Conservation (phyloP, 257 asterid genomes). For the Capsicum chinense region DNA sequence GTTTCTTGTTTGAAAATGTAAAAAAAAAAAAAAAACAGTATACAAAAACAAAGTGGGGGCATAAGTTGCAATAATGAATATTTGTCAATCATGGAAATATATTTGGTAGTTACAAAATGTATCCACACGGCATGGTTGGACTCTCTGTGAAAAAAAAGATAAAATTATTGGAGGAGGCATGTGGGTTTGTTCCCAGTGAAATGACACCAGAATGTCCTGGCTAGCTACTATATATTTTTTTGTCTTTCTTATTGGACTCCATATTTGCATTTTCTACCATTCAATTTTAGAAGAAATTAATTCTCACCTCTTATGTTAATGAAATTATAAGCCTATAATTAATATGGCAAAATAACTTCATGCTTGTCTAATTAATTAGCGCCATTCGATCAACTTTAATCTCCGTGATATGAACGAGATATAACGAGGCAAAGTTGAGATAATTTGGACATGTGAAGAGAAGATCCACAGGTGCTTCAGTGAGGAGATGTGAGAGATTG, state of each 20-base stretch:
- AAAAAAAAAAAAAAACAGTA: too few relatives aligned
- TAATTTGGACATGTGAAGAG: not conserved
- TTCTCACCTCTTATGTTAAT: not conserved
- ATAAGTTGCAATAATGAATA: not conserved
- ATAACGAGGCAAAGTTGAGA: not conserved
- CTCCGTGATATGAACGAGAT: not conserved
- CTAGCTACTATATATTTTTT: not conserved
- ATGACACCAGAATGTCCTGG: conserved; percentile 28
- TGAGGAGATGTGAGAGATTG: not conserved
- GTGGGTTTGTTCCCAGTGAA: conserved; percentile 35
- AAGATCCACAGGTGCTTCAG: not conserved
- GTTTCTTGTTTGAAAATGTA: too few relatives aligned
- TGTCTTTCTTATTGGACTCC: conserved; percentile 22
- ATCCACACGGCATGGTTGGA: conserved; percentile 16
- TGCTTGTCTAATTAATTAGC: too few relatives aligned
- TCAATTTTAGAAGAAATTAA: not conserved
- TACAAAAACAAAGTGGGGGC: not conserved
- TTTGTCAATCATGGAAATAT: not conserved
- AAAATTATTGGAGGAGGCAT: conserved; percentile 25
- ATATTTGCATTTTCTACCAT: not conserved
- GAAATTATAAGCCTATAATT: too few relatives aligned
- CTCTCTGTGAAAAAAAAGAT: conserved; percentile 8
- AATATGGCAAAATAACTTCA: too few relatives aligned
- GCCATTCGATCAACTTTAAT: too few relatives aligned
- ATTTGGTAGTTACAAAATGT: conserved; percentile 19